A percentile compares a stretch with the other conserved stretches of the same genome.
These are phyloP conservation scores for Phytopythium ostracodes DNA, from an alignment of 352 stramenopile genomes.

Conservation along the genomic window DNA sequence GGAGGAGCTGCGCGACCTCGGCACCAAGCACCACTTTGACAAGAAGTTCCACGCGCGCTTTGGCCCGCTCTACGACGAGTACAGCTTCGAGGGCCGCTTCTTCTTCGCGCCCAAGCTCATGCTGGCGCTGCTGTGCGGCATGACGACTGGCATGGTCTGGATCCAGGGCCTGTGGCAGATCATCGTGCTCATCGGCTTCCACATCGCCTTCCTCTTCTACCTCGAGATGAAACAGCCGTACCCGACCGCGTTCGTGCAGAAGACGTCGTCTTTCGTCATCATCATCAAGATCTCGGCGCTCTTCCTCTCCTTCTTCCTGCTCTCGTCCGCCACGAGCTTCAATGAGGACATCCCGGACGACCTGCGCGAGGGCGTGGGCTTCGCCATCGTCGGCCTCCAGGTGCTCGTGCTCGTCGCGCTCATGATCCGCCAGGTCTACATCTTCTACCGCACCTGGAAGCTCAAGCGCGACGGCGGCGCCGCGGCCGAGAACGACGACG, in stretches of 20 bases:
- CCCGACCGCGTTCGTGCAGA: constrained; percentile 77
- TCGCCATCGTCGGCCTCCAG: constrained; percentile 79
- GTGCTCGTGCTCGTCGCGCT: constrained; percentile 77
- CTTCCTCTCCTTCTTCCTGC: constrained; percentile 76
- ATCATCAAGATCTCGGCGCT: constrained; percentile 89
- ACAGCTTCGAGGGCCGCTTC: constrained; percentile 83
- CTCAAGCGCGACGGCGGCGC: constrained; percentile 42
- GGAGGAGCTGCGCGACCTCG: constrained; percentile 74
- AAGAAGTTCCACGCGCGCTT: constrained; percentile 81
- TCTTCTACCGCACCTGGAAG: constrained; percentile 87
- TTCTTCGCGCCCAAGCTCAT: constrained; percentile 86
- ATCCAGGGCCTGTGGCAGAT: constrained; percentile 75
- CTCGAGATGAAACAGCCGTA: constrained; percentile 83
- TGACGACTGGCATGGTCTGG: constrained; percentile 80
- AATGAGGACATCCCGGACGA: constrained; percentile 66
- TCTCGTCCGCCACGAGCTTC: constrained; percentile 66
- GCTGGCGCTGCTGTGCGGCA: constrained; percentile 64
- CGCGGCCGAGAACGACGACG: constrained; percentile 50
- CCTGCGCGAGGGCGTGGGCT: constrained; percentile 68
- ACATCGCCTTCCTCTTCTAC: constrained; percentile 81
- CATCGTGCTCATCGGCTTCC: constrained; percentile 61
- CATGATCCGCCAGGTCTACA: constrained; percentile 83
- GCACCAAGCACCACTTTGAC: constrained; percentile 81
- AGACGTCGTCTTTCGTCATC: constrained; percentile 84
- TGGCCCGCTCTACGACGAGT: constrained; percentile 83